Base-by-base conservation (phyloP, 129 eudicot genomes). In the Chrysanthemum seticuspe region DNA sequence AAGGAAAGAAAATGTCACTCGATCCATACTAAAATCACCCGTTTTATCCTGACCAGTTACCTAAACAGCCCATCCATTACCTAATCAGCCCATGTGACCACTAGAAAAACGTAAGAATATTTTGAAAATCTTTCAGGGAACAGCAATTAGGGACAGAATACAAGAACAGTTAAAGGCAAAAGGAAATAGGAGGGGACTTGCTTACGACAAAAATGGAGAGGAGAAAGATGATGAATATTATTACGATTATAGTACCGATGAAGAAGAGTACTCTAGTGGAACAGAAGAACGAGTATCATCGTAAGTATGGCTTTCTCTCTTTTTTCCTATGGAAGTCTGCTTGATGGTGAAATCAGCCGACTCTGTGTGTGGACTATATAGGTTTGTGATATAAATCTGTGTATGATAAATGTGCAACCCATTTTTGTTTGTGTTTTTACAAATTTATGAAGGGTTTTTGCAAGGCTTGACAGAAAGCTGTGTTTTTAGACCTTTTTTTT, bases 61-160 rank as follows among this genome's bases (percentile, higher is more conserved):
- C 11, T 54, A n/a, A 6, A 2, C 18, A 29, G 4, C 63, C 63
- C 29, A 10, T 13, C 63, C 2, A 58, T 58, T 58, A 60, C 65
- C 65, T 5, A 36, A 36, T 36, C 44, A 36, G 44, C 44, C 44
- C 44, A 36, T 36, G 44, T 36, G 44, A 36, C 10, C 67, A 29
- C 13, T 52, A 44, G 15, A 15, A 70, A 49, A 70, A 69, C 52
- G 16, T 53, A 52, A 6, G 4, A 53, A 16, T 13, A 13, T 19
- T 3, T 45, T 21, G 67, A 21, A 65, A 13, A 56, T 19, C 36
- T 60, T 12, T 44, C 86, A 92, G 97, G 97, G 97, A 58, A 92
- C 96, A 6, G 97, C 93, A 54, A 92, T 92, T 49, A 88, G 96
- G 62, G 94, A 89, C 74, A 71, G 96, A 58, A 92, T 92, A 80